A percentile compares a stretch with the other conserved stretches of the same genome.
These are phyloP conservation scores for Kalmanozyma brasiliensis DNA, from an alignment of 1,284 basidiomycete species.

Conservation along the genomic window DNA sequence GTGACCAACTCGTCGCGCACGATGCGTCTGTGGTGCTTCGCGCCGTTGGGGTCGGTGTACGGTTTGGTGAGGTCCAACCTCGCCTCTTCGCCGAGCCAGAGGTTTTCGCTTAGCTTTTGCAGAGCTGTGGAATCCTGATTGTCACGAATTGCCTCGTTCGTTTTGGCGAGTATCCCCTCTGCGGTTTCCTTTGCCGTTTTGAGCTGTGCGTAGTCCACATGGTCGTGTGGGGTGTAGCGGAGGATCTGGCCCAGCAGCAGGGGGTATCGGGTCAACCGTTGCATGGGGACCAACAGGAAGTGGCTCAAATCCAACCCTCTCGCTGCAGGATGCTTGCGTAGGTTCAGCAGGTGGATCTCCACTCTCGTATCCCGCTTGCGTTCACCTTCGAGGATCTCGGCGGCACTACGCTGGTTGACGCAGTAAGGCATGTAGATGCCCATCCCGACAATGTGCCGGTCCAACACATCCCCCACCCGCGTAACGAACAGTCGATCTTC, in stretches of 20 bases:
- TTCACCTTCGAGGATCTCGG: constrained; percentile 80
- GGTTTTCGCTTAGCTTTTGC: constrained; percentile 77
- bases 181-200: constrained; percentile 74
- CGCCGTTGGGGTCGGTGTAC: constrained; percentile 78
- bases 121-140: constrained; percentile 82
- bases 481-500: constrained; percentile 89
- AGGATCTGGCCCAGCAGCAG: constrained; percentile 89
- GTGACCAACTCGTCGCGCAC: constrained; percentile 80
- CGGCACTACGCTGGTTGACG: constrained; percentile 84
- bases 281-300: constrained; percentile 92
- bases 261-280: constrained; percentile 93
- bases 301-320: constrained; percentile 88
- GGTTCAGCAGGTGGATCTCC: constrained; percentile 77
- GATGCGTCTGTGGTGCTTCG: constrained; percentile 72
- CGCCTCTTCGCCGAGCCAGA: constrained; percentile 74
- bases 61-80: constrained; percentile 81
- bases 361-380: constrained; percentile 77
- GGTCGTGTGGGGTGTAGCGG: constrained; percentile 92
- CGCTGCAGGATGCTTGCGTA: constrained; percentile 78
- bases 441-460: constrained; percentile 80
- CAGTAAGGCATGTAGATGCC: constrained; percentile 88
- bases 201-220: constrained; percentile 77
- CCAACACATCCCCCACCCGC: constrained; percentile 84
- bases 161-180: constrained; percentile 79
- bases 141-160: constrained; percentile 90